phyloP scores from a whole-genome alignment of 768 basidiomycete species.

The Mrakia frigida region DNA sequence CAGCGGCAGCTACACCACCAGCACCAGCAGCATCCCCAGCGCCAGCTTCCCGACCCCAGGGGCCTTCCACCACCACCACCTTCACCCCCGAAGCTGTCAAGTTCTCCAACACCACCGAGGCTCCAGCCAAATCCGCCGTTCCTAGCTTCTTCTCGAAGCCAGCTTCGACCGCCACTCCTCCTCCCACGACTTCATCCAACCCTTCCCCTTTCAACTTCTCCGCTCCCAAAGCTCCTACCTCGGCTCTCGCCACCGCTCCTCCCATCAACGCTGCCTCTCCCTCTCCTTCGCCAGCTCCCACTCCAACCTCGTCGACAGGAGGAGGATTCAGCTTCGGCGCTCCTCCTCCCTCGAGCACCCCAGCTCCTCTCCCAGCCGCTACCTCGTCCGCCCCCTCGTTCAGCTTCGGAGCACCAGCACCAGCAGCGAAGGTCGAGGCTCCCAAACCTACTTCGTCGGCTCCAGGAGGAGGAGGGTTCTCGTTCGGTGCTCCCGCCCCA shows the following conservation, averaged over 20 bases:
- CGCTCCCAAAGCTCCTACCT: not conserved
- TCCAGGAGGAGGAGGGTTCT: not conserved
- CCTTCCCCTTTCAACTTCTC: constrained; percentile 6
- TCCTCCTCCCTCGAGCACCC: not conserved
- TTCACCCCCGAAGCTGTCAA: not conserved
- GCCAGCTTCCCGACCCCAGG: not conserved
- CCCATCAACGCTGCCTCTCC: not conserved
- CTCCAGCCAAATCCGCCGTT: not conserved
- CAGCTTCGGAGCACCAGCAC: not conserved
- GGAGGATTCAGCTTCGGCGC: constrained; percentile 24
- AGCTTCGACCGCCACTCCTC: not conserved
- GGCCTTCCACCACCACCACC: not conserved
- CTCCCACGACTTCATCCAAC: not conserved
- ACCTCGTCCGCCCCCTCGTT: constrained; percentile 1
- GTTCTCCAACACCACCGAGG: not conserved
- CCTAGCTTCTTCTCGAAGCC: constrained; percentile 26
- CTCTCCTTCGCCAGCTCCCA: not conserved
- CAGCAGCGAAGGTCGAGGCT: not conserved
- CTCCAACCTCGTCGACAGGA: not conserved
- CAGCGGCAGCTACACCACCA: not conserved
- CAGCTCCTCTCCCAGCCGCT: constrained; percentile 4
- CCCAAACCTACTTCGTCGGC: not conserved
- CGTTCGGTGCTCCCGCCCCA: constrained; percentile 11
- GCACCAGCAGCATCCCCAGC: not conserved
- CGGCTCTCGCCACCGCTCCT: constrained; percentile 7